Conservation (phyloP, 192 early-diverging fungal genomes). For the Linnemannia exigua region DNA sequence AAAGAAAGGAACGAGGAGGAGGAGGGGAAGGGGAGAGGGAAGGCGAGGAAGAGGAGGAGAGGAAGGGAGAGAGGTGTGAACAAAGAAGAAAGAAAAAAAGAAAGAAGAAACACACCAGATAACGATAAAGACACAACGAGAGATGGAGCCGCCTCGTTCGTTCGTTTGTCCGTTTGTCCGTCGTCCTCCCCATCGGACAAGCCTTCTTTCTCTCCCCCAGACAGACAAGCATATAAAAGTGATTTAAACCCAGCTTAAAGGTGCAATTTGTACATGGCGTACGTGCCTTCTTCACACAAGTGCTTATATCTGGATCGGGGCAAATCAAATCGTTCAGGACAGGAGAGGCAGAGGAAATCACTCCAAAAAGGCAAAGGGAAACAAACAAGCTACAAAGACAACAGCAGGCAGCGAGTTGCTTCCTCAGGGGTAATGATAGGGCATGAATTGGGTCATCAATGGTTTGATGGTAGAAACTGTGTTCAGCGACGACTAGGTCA, state of each 20-base stretch:
- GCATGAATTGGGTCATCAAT: too few relatives aligned
- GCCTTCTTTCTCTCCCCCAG: conserved; percentile 2
- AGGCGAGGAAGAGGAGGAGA: neutral
- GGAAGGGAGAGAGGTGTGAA: neutral
- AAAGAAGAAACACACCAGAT: neutral
- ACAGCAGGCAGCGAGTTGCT: neutral
- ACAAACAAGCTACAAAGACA: neutral
- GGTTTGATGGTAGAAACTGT: too few relatives aligned
- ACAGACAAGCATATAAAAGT: neutral
- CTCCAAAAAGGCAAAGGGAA: conserved; percentile 7
- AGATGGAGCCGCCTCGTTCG: neutral
- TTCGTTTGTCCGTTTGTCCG: conserved; percentile 11
- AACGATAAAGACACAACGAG: neutral
- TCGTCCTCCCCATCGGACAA: conserved; percentile 1
- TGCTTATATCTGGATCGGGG: neutral
- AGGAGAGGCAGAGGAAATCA: neutral
- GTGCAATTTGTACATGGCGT: too few relatives aligned
- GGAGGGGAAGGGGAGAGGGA: neutral
- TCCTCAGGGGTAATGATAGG: too few relatives aligned
- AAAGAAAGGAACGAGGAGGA: neutral
- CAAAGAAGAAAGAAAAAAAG: conserved; percentile 10
- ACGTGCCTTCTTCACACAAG: too few relatives aligned
- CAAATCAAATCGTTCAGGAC: neutral
- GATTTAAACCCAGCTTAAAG: neutral
- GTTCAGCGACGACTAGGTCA: too few relatives aligned